These are phyloP conservation scores for Pestalotiopsis sp. DNA, from an alignment of 2,329 filamentous ascomycete species.

Conservation along the genomic window DNA sequence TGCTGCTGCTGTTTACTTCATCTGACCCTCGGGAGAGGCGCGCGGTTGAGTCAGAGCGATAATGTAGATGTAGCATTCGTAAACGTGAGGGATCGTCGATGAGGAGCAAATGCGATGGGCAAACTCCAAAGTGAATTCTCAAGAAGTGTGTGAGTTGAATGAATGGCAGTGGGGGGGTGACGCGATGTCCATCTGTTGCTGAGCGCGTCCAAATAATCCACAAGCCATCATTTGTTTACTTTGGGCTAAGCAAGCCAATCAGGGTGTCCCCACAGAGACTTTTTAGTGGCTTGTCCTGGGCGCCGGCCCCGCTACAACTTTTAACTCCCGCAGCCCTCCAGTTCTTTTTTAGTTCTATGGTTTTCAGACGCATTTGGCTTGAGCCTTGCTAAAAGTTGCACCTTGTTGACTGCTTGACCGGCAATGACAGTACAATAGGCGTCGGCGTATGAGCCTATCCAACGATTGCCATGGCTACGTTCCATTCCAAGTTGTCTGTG, in stretches of 20 bases:
- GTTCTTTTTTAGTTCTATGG: background rate
- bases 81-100: background rate
- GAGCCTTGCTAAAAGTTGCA: too few species aligned
- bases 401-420: too few species aligned
- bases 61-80: background rate
- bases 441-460: too few species aligned
- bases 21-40: background rate
- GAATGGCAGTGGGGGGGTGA: constrained; percentile 13
- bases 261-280: constrained; percentile 3
- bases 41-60: background rate
- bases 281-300: background rate
- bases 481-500: too few species aligned
- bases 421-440: too few species aligned
- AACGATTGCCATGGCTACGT: too few species aligned
- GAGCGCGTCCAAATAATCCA: constrained; percentile 1
- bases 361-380: too few species aligned
- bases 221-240: constrained; percentile 45
- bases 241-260: constrained; percentile 24
- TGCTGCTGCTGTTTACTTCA: constrained; percentile 13
- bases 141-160: constrained; percentile 2
- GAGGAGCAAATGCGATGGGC: background rate
- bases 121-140: background rate
- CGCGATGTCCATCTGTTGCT: constrained; percentile 14
- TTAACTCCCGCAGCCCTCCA: background rate
- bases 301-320: background rate